Evolutionary conservation across 768 basidiomycete species (phyloP).

Genomic region (Tricholoma matsutake): DNA sequence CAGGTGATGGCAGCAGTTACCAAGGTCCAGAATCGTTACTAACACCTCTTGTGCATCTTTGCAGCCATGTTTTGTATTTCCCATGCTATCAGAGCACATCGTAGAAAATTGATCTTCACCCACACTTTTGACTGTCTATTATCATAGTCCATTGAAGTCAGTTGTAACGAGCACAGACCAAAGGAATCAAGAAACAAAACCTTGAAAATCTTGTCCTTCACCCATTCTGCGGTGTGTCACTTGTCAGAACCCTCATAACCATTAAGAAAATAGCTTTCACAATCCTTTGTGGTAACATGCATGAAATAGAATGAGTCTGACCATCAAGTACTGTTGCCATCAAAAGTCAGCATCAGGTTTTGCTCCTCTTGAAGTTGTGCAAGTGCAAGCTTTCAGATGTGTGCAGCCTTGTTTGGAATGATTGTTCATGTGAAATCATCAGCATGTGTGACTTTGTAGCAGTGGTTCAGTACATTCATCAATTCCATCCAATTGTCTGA

Average conservation of each 20-base stretch:
- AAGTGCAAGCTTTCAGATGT: not conserved
- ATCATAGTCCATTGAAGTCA: too few relatives aligned
- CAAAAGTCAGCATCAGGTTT: not conserved
- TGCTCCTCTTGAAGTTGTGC: not conserved
- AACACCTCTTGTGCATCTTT: not conserved
- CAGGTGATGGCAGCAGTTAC: not conserved
- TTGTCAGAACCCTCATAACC: conserved; percentile 1
- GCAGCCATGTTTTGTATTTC: not conserved
- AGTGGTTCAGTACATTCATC: not conserved
- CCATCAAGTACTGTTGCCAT: not conserved
- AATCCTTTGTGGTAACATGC: not conserved
- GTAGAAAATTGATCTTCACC: not conserved
- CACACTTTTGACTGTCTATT: not conserved
- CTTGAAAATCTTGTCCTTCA: not conserved
- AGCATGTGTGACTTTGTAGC: not conserved
- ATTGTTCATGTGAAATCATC: not conserved
- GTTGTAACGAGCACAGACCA: not conserved
- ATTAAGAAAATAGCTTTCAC: not conserved
- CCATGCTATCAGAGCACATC: not conserved
- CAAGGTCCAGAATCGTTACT: not conserved
- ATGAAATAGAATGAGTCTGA: not conserved
- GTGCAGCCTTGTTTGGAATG: not conserved
- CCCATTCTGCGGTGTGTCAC: not conserved
- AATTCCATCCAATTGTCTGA: not conserved
- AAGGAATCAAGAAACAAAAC: not conserved